Evolutionary conservation across 1,284 basidiomycete species (phyloP), one percentile per base, ranked within the genome.

Genomic region (Papiliotrema flavescens): DNA sequence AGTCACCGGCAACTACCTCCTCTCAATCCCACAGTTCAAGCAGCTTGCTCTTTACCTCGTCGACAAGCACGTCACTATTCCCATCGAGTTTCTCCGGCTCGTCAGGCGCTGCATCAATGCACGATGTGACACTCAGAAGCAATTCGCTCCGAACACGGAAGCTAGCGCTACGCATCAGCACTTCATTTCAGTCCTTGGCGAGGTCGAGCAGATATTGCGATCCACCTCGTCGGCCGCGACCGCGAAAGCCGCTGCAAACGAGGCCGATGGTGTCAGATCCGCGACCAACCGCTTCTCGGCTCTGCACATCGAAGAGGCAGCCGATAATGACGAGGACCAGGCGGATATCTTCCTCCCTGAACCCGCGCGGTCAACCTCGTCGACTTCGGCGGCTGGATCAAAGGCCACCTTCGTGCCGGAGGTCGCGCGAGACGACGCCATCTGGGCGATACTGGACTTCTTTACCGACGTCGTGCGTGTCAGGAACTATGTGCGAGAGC

Each of bases 311-410:
- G 20, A 43, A 5, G 47, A 48, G 3, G 20, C 39, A 7, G 47
- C 53, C 17, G 48, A 56, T 17, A n/a, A 35, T 7, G 49, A 46
- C 3, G 59, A 54, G 15, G 57, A 63, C 26, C 19, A 49, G 5
- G 44, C 61, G 20, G 61, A 63, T 36, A 60, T 60, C 34, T 20
- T 44, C 35, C 49, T 63, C 17, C 61, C 59, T 6, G 40, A 52
- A 37, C 50, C 58, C 1, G 48, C 61, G 26, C 26, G 39, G 32
- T 47, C 52, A 11, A 7, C 45, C 23, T 3, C 24, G 4, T 8
- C 45, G 13, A 8, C 45, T 3, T 24, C 26, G 4, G 41, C 35
- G 1, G 5, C 54, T 6, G 15, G 47, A 22, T 11, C 43, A 8
- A 20, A 24, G 4, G 28, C 53, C 39, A 26, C 17, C 9, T 56